A percentile compares a stretch with the other conserved stretches of the same genome.
Evolutionary conservation across 176 grass and related monocot species (phyloP).

Genomic region (Oropetium thomaeum): DNA sequence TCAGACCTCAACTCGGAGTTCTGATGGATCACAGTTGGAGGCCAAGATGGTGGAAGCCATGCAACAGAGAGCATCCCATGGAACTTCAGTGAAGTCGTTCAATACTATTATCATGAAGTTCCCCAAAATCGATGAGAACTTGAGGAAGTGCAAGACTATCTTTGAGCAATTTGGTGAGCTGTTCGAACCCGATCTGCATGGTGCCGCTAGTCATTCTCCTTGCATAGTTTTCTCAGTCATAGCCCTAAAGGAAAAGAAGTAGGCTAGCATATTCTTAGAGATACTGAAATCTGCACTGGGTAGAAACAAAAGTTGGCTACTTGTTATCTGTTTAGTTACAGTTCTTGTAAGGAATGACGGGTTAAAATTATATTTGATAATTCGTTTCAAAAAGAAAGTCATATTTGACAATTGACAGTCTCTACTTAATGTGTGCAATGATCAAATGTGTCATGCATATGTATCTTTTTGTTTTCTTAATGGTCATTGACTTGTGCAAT

Average conservation of each 20-base stretch:
- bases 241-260: background rate
- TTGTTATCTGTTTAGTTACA: background rate
- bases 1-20: conserved; percentile 24
- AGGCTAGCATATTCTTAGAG: too few species aligned
- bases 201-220: too few species aligned
- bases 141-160: conserved; percentile 88
- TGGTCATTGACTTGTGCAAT: background rate
- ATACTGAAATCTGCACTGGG: background rate
- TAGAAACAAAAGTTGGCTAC: too few species aligned
- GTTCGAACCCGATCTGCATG: background rate
- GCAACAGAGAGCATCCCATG: conserved; percentile 55
- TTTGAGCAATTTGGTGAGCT: conserved; percentile 91
- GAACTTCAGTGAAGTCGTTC: conserved; percentile 74
- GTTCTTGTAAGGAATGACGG: background rate
- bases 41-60: conserved; percentile 86
- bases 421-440: background rate
- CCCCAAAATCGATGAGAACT: conserved; percentile 74
- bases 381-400: too few species aligned
- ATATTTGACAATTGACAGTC: background rate
- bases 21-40: conserved; percentile 61
- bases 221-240: background rate
- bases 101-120: conserved; percentile 88
- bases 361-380: background rate
- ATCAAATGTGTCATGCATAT: background rate
- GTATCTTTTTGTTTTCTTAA: background rate